Conservation (phyloP, 306 rosid genomes). For the Lithocarpus polystachyus region DNA sequence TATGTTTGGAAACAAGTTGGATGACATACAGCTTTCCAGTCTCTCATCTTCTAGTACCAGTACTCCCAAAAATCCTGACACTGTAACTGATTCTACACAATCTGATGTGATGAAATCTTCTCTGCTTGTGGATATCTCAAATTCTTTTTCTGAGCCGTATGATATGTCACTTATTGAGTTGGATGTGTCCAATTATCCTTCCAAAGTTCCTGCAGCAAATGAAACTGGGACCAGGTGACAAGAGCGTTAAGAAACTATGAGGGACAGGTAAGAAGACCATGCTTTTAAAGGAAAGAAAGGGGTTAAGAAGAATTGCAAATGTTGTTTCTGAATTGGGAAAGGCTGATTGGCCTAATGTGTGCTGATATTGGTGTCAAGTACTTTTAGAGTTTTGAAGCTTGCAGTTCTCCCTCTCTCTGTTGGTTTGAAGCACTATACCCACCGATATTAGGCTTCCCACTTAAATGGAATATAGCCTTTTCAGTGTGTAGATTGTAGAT, state of each 20-base stretch:
- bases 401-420: constrained; percentile 12
- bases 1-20: constrained; percentile 65
- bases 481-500: constrained; percentile 62
- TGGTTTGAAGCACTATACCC: constrained; percentile 22
- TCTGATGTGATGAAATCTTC: constrained; percentile 62
- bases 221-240: constrained; percentile 43
- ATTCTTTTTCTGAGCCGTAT: constrained; percentile 48
- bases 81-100: constrained; percentile 30
- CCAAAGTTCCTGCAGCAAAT: constrained; percentile 74
- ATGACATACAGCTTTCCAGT: constrained; percentile 82
- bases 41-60: constrained; percentile 57
- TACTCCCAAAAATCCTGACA: constrained; percentile 41
- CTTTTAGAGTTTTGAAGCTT: constrained; percentile 3
- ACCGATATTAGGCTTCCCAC: constrained; percentile 25
- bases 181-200: constrained; percentile 74
- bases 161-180: constrained; percentile 85
- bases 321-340: constrained; percentile 25
- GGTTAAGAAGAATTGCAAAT: constrained; percentile 18
- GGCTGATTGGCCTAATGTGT: constrained; percentile 23
- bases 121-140: constrained; percentile 72
- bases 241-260: constrained; percentile 6
- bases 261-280: constrained; percentile 29
- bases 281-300: constrained; percentile 10
- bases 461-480: constrained; percentile 43
- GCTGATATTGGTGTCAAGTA: constrained; percentile 24